Percentiles rank a stretch among this genome's conserved stretches.
Conservation (phyloP, 352 stramenopile genomes). For the Globisporangium paroecandrum region DNA sequence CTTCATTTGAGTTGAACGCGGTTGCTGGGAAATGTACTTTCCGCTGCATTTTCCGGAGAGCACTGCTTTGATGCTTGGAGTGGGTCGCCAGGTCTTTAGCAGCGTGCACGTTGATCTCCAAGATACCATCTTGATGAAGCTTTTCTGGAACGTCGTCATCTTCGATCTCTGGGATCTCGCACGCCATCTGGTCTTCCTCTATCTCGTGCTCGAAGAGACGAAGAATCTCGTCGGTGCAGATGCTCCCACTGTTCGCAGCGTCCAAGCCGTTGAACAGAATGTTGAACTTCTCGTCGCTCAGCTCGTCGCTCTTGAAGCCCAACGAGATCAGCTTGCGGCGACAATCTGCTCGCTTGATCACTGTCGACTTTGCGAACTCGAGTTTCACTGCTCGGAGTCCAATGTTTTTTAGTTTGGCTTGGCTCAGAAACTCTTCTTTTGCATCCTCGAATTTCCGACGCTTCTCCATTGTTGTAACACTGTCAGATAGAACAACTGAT, state of each 20-base stretch:
- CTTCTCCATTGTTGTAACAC: constrained; percentile 35
- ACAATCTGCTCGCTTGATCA: constrained; percentile 53
- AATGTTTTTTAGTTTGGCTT: constrained; percentile 63
- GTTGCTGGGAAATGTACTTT: constrained; percentile 36
- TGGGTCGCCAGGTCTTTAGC: constrained; percentile 46
- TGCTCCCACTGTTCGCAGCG: constrained; percentile 28
- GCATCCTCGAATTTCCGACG: constrained; percentile 62
- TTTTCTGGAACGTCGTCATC: constrained; percentile 66
- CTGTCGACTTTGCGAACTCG: constrained; percentile 56
- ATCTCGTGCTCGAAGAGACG: constrained; percentile 68
- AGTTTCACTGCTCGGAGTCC: constrained; percentile 59
- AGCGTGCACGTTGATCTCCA: constrained; percentile 54
- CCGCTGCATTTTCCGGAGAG: constrained; percentile 19
- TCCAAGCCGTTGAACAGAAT: constrained; percentile 58
- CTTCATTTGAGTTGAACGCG: constrained; percentile 32
- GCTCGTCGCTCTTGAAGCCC: constrained; percentile 62
- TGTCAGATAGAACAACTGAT: constrained; percentile 28
- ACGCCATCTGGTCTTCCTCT: constrained; percentile 70
- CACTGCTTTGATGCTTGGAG: constrained; percentile 9
- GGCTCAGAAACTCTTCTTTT: constrained; percentile 64
- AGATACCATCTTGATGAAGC: constrained; percentile 63
- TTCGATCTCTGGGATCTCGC: constrained; percentile 72
- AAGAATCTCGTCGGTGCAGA: constrained; percentile 50
- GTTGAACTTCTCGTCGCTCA: constrained; percentile 72
- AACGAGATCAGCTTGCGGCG: constrained; percentile 56